Evolutionary conservation across 179 eudicot genomes (phyloP), one percentile per base, ranked within the genome.

Genomic region (Spergularia azorica): DNA sequence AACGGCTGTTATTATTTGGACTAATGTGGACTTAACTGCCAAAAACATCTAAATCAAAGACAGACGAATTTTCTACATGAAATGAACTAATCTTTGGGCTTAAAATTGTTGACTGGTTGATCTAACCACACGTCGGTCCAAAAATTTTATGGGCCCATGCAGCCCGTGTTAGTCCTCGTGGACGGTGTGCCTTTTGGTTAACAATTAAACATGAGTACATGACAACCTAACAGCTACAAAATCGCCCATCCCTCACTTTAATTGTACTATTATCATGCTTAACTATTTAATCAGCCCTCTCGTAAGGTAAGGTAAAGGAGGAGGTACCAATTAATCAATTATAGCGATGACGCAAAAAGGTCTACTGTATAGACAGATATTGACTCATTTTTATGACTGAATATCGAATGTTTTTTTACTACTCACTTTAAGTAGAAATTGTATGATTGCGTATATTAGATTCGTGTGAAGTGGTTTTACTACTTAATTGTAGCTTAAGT

Each of bases 181-280:
- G 73, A 60, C 48, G 77, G 81, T 77, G 68, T 39, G 67, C 12
- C 81, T 82, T 82, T 82, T 72, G 50, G 81, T 50, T 82, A 74
- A 78, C 81, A 74, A 69, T 51, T 77, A 56, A 56, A 76, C 74
- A 26, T n/a, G n/a, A n/a, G n/a, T n/a, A n/a, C n/a, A 71, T 80
- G 76, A 48, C 57, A 36, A 58, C 79, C 77, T 76, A 64, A 71
- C 72, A 50, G 38, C 55, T 71, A 60, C 38, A 39, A 41, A 16
- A 52, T 60, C 8, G 4, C 26, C 9, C 58, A 62, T 74, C 21
- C 36, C 58, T 74, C 43, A 10, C 64, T 15, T 58, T 71, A 13
- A 32, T 20, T 76, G 60, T 17, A 20, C 7, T 20, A 62, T 46
- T 15, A 66, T 66, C 54, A 17, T 43, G 64, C 13, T 9, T 21